phyloP scores from a whole-genome alignment of 2,329 filamentous ascomycete genomes.

The Calycina marina region DNA sequence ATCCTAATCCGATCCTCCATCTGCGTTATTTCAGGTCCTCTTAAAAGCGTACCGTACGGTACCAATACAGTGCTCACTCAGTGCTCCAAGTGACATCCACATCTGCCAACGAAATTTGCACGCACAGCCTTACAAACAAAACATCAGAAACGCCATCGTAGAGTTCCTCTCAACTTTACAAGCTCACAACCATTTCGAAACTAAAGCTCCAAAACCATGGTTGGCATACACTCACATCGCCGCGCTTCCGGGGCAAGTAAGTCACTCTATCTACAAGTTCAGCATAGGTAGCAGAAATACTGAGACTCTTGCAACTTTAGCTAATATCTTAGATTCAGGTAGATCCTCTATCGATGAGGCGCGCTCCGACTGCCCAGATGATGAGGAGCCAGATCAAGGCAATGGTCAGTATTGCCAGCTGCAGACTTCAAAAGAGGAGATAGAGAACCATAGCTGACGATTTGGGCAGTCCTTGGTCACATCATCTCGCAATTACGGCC shows the following conservation, averaged over 20 bases:
- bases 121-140: too few relatives aligned
- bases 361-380: conserved; percentile 33
- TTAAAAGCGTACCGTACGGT: too few relatives aligned
- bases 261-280: conserved; percentile 17
- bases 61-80: too few relatives aligned
- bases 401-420: conserved; percentile 49
- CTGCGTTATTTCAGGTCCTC: too few relatives aligned
- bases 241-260: conserved; percentile 30
- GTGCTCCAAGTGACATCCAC: too few relatives aligned
- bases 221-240: conserved; percentile 29
- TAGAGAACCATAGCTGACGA: conserved; percentile 8
- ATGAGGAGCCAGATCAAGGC: conserved; percentile 82
- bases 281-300: too few relatives aligned
- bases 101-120: too few relatives aligned
- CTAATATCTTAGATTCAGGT: conserved; percentile 1
- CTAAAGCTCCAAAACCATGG: conserved; percentile 12
- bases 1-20: too few relatives aligned
- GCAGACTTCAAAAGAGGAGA: background rate
- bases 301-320: too few relatives aligned
- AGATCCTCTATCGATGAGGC: conserved; percentile 20
- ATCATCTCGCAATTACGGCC: conserved; percentile 96
- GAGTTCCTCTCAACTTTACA: too few relatives aligned
- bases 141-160: too few relatives aligned
- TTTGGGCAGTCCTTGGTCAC: conserved; percentile 67
- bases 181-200: conserved; percentile 1